Base-by-base conservation (phyloP, 2,329 filamentous ascomycete genomes). In the Fusarium marasasianum region DNA sequence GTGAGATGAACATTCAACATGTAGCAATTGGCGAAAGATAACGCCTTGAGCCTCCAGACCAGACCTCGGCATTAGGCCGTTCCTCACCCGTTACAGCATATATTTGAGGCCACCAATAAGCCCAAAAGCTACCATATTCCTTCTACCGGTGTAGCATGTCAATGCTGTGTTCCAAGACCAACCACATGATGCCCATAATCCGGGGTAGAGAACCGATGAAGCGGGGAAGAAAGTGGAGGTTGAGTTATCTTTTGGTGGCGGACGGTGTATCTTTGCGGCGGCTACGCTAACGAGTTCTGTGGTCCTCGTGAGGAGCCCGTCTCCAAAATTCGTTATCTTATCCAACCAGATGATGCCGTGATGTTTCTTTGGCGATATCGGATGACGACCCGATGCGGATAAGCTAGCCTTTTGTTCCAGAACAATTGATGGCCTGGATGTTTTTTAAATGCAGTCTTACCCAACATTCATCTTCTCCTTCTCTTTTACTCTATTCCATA, bases 221-320 rank as follows among this genome's bases (percentile, higher is more conserved):
- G 67, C 41, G 67, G 67, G 66, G 67, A 63, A 48, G 17, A 50
- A 22, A 20, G 57, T 63, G 50, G 57, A 63, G 44, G 44, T 31
- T n/a, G n/a, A 26, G 35, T 26, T 38, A 31, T 51, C 26, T 50
- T 26, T 29, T 44, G 17, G 41, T 33, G 64, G 41, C 41, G n/a
- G 48, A 26, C 20, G 38, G 35, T 26, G 55, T 33, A 22, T 51
- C 63, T 24, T 22, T 40, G 13, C n/a, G 44, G 53, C 70, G 70
- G 70, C 65, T 73, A 73, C 51, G 65, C 65, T 71, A 73, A 45
- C 70, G 31, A n/a, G 26, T 48, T 73, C 13, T 45, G 33, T 44
- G 38, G 51, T 7, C 43, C 60, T 56, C 20, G 51, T 73, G 69
- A 68, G 63, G 53, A 41, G 57, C 3, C 4, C 9, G 50, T 31